Percentiles rank a stretch among this genome's conserved stretches.
Evolutionary conservation across 2,329 filamentous ascomycete species (phyloP).

Genomic region (Fusarium pseudonygamai): DNA sequence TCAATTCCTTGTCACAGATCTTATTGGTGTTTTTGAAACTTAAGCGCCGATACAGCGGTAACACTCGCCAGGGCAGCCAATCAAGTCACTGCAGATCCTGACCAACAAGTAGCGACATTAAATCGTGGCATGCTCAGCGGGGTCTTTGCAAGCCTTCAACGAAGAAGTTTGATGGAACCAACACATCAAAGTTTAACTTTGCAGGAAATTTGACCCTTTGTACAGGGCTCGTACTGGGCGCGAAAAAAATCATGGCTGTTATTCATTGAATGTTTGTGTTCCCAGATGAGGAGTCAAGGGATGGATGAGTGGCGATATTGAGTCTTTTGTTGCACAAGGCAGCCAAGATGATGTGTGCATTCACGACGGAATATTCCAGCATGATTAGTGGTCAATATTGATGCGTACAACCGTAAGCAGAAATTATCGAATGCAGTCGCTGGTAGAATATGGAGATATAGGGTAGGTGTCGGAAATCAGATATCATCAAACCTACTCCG

Average conservation of each 20-base stretch:
- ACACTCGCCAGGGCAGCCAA: constrained; percentile 22
- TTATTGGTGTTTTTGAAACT: constrained; percentile 19
- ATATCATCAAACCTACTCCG: background rate
- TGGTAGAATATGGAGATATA: background rate
- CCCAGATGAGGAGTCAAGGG: background rate
- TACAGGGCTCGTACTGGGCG: background rate
- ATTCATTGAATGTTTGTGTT: background rate
- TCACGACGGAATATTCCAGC: background rate
- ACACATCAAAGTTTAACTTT: constrained; percentile 2
- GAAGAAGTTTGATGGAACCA: constrained; percentile 1
- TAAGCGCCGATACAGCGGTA: constrained; percentile 34
- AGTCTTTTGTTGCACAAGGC: background rate
- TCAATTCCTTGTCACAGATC: background rate
- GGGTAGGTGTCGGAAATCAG: background rate
- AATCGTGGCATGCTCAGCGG: constrained; percentile 17
- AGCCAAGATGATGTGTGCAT: background rate
- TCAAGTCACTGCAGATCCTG: background rate
- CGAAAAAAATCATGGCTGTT: background rate
- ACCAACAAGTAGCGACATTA: constrained; percentile 16
- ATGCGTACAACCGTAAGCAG: background rate
- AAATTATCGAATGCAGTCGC: background rate
- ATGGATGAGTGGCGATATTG: background rate
- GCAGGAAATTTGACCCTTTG: background rate
- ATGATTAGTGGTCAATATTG: background rate
- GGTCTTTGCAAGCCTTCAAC: constrained; percentile 28